Conservation (phyloP, 1,139 yeast species). For the Sugiyamaella sp. region DNA sequence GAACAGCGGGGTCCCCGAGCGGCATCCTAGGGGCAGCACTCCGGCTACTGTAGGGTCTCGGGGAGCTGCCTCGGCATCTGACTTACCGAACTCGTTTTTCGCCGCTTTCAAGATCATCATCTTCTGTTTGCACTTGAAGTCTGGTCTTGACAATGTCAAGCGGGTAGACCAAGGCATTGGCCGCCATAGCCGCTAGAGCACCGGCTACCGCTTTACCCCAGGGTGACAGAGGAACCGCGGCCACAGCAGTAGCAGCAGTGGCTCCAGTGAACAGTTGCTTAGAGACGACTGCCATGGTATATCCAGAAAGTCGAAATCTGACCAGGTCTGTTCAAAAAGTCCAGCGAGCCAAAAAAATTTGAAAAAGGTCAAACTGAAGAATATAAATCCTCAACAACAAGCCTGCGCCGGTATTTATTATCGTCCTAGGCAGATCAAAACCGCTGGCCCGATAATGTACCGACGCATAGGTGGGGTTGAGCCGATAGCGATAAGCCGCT, state of each 20-base stretch:
- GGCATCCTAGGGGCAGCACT: too few relatives aligned
- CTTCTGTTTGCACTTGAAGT: conserved; percentile 56
- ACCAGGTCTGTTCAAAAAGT: too few relatives aligned
- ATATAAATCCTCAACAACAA: not conserved
- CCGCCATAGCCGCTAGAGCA: conserved; percentile 80
- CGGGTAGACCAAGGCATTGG: conserved; percentile 87
- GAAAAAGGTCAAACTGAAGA: not conserved
- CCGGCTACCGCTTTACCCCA: conserved; percentile 84
- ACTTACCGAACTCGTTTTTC: conserved; percentile 19
- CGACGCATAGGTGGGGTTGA: not conserved
- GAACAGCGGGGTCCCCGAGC: too few relatives aligned
- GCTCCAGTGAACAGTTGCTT: conserved; percentile 24
- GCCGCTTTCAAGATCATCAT: conserved; percentile 20
- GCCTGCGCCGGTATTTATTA: not conserved
- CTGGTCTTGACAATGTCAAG: conserved; percentile 76
- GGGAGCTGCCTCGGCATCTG: too few relatives aligned
- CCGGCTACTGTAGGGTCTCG: too few relatives aligned
- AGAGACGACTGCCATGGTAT: conserved; percentile 32
- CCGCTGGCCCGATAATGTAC: conserved; percentile 1
- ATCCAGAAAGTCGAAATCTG: not conserved
- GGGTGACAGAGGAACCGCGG: conserved; percentile 40
- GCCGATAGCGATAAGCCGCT: conserved; percentile 2
- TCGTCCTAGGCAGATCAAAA: not conserved
- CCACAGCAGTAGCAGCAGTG: conserved; percentile 11
- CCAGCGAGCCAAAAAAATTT: not conserved